phyloP scores from a whole-genome alignment of 805 yeast species.

The Maudiozyma turicensis region DNA sequence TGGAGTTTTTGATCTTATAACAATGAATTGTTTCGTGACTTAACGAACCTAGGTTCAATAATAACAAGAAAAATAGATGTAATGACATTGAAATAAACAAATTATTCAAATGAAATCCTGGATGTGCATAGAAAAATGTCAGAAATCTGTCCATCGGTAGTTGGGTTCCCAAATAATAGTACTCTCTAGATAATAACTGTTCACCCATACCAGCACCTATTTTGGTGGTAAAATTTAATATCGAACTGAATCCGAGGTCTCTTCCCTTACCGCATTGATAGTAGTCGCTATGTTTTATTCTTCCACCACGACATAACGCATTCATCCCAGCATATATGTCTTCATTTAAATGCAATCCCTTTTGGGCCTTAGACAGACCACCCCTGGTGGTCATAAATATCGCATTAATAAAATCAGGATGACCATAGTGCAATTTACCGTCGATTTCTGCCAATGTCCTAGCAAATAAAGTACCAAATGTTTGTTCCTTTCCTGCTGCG shows the following conservation, averaged over 20 bases:
- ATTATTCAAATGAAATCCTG: constrained; percentile 91
- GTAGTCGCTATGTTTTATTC: constrained; percentile 91
- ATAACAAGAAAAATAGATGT: constrained; percentile 73
- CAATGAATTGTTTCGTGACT: constrained; percentile 65
- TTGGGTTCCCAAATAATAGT: constrained; percentile 82
- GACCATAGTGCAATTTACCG: constrained; percentile 91
- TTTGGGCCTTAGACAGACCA: constrained; percentile 91
- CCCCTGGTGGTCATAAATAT: constrained; percentile 93
- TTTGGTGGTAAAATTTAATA: constrained; percentile 86
- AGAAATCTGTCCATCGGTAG: constrained; percentile 82
- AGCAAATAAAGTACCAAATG: constrained; percentile 92
- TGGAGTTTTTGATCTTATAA: constrained; percentile 51
- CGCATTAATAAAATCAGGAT: constrained; percentile 88
- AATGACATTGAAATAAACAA: constrained; percentile 78
- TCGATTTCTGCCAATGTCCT: constrained; percentile 90
- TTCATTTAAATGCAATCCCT: constrained; percentile 85
- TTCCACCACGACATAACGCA: constrained; percentile 81
- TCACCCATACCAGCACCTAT: constrained; percentile 99
- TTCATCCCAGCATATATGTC: constrained; percentile 95
- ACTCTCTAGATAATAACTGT: constrained; percentile 84
- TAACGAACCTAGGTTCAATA: constrained; percentile 72
- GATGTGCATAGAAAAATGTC: constrained; percentile 92
- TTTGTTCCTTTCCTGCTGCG: constrained; percentile 96
- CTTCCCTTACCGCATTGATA: constrained; percentile 96
- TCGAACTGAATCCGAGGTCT: constrained; percentile 88